Conservation (phyloP, 75 land plant genomes). For the Selaginella tamariscina region DNA sequence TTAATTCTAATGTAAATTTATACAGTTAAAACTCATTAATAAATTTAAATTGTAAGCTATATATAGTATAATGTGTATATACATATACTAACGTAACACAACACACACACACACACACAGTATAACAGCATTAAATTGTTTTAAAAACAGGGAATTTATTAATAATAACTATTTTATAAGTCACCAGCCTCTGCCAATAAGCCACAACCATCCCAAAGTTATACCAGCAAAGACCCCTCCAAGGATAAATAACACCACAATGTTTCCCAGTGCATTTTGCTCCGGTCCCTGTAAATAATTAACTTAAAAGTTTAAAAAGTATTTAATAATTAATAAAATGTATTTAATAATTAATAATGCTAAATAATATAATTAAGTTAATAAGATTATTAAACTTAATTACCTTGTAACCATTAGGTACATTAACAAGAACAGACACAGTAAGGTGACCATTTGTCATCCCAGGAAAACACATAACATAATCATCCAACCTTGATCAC, state of each 20-base stretch:
- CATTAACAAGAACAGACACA: background rate
- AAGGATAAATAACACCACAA: background rate
- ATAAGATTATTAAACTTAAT: too few species aligned
- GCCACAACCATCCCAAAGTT: slow-evolving; percentile 1
- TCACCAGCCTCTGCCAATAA: slow-evolving; percentile 11
- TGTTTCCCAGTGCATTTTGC: slow-evolving; percentile 9
- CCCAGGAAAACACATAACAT: background rate
- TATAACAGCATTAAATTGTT: too few species aligned
- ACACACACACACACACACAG: too few species aligned
- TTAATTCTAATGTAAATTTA: too few species aligned
- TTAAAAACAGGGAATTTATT: too few species aligned
- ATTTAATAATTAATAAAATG: too few species aligned
- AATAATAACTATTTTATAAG: too few species aligned
- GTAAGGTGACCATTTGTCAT: background rate
- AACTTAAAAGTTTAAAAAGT: background rate
- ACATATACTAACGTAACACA: too few species aligned
- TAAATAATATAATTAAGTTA: background rate
- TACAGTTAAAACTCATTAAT: too few species aligned
- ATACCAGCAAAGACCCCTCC: background rate
- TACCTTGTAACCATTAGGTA: slow-evolving; percentile 8
- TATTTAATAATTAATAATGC: background rate
- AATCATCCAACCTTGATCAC: slow-evolving; percentile 1
- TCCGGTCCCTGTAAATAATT: slow-evolving; percentile 2
- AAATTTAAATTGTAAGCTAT: too few species aligned
- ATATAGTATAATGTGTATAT: too few species aligned